Evolutionary conservation across 2,329 filamentous ascomycete genomes (phyloP), one percentile per base, ranked within the genome.

Genomic region (Fusarium coffeatum): DNA sequence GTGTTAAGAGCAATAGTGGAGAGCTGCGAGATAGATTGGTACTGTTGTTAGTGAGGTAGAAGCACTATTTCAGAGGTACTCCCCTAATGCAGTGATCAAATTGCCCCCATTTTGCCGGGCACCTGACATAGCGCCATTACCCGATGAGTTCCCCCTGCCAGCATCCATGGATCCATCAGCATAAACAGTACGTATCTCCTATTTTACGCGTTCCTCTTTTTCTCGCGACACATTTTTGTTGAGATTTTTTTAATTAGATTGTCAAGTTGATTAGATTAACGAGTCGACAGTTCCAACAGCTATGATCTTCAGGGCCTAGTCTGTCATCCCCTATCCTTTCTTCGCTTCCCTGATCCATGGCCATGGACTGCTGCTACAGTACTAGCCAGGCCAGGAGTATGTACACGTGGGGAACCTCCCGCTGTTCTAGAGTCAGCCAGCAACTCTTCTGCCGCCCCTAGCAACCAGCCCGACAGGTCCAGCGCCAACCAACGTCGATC

Each of bases 11-110:
- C 30, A n/a, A 25, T 27, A 64, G 72, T 72, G 71, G 69, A 45
- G 47, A 66, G 37, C 69, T 75, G 72, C 58, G 71, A 74, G 73
- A 76, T 76, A 76, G 63, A 76, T 68, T 65, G 67, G 49, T 76
- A 76, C 73, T 28, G 48, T 2, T 0, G 4, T 15, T 5, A 22
- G 3, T 7, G 18, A 20, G n/a, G 1, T 22, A 20, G 3, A 6
- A 10, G 3, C 11, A 7, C 7, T 9, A 2, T 1, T 5, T 18
- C 5, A 1, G 5, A 60, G 16, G 73, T 75, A 53, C 20, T 32
- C 5, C 20, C 25, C 59, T 75, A 75, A 64, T 46, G 16, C 18
- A 49, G 53, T 37, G 59, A 25, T 40, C 54, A 62, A 61, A 66
- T 60, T 66, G 53, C 54, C 65, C 67, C 73, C 72, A 72, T 65